These are phyloP conservation scores for Panicum hallii DNA, from an alignment of 202 grass and related monocot species.

Conservation along the genomic window DNA sequence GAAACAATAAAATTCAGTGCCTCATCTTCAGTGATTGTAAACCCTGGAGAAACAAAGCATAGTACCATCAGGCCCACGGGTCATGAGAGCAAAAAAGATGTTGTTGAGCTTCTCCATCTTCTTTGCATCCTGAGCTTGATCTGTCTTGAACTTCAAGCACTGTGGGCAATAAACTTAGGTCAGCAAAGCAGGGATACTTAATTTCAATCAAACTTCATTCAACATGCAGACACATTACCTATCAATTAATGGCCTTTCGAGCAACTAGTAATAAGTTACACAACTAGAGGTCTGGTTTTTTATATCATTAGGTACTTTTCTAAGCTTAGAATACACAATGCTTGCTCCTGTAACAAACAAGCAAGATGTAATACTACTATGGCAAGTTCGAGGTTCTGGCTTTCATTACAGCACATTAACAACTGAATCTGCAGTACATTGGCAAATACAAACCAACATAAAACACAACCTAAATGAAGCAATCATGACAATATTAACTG, in stretches of 20 bases:
- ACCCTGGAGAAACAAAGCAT: background rate
- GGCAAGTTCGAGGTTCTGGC: background rate
- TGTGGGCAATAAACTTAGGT: conserved; percentile 46
- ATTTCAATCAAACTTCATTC: conserved; percentile 1
- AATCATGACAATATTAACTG: background rate
- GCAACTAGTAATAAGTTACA: background rate
- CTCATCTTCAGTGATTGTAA: conserved; percentile 5
- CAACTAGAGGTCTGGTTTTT: background rate
- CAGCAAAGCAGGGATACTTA: conserved; percentile 19
- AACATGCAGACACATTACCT: background rate
- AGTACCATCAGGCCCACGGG: conserved; percentile 83
- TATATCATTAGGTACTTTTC: background rate
- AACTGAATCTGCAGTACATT: background rate
- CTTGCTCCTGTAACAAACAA: background rate
- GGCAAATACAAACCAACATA: background rate
- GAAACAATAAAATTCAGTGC: background rate
- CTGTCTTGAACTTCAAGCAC: conserved; percentile 96
- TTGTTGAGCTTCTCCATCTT: conserved; percentile 99
- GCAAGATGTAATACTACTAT: background rate
- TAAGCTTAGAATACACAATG: background rate
- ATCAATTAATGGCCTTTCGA: background rate
- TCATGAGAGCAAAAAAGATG: conserved; percentile 94
- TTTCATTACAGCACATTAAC: background rate
- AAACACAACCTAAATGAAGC: background rate
- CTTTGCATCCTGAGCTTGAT: conserved; percentile 95